These are phyloP conservation scores for Beta corolliflora DNA, from an alignment of 179 eudicot species.

Conservation along the genomic window DNA sequence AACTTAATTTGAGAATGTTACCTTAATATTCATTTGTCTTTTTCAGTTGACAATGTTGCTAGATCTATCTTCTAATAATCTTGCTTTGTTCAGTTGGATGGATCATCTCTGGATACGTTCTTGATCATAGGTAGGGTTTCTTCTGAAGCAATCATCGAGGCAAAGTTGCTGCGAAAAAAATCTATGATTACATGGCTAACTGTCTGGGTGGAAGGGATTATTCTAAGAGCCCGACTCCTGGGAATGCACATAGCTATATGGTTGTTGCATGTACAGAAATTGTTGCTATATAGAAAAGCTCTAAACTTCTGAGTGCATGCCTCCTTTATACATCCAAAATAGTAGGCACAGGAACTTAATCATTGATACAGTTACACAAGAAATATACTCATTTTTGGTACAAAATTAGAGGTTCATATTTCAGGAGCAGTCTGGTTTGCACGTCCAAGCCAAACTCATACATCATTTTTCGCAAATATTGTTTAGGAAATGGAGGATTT, in stretches of 20 bases:
- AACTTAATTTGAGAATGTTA: not conserved
- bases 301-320: conserved; percentile 40
- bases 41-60: not conserved
- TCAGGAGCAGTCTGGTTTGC: conserved; percentile 13
- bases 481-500: not conserved
- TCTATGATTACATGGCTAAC: conserved; percentile 51
- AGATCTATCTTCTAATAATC: conserved; percentile 5
- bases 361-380: conserved; percentile 1
- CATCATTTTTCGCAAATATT: not conserved
- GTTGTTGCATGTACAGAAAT: conserved; percentile 53
- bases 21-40: not conserved
- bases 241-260: conserved; percentile 77
- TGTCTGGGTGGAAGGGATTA: conserved; percentile 61
- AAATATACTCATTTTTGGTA: not conserved
- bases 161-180: conserved; percentile 50
- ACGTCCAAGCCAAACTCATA: not conserved
- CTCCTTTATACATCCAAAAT: not conserved
- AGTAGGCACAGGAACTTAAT: not conserved
- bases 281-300: conserved; percentile 41
- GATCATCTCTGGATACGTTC: conserved; percentile 81
- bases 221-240: conserved; percentile 62
- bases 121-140: conserved; percentile 88
- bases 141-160: conserved; percentile 84
- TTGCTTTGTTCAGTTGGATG: conserved; percentile 51
- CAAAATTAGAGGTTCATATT: conserved; percentile 1